Evolutionary conservation across 169 alveolate species (phyloP).

Genomic region (Miamiensis avidus): DNA sequence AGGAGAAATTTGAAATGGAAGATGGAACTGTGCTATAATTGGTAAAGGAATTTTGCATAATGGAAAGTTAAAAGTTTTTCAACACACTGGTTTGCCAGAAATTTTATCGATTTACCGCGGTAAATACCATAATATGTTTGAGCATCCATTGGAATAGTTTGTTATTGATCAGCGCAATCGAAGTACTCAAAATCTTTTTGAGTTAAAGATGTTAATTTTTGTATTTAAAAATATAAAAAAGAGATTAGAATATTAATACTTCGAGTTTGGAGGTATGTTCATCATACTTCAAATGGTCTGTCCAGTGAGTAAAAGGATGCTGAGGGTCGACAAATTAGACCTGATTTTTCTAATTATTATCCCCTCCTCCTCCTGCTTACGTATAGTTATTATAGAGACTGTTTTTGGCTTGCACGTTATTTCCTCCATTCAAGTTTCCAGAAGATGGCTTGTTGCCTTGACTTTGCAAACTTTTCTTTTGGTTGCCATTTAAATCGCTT

Average conservation of each 20-base stretch:
- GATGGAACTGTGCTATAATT: not conserved
- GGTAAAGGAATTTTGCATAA: conserved; percentile 3
- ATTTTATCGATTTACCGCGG: not conserved
- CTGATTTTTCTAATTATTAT: not conserved
- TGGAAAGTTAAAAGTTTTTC: conserved; percentile 1
- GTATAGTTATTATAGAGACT: not conserved
- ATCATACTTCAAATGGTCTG: not conserved
- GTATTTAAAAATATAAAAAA: no score
- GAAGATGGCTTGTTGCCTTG: no score
- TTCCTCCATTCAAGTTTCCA: not conserved
- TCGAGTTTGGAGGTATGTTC: conserved; percentile 2
- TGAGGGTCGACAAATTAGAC: no score
- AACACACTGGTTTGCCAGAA: conserved; percentile 7
- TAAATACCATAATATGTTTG: not conserved
- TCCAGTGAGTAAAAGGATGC: conserved; percentile 23
- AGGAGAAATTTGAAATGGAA: not conserved
- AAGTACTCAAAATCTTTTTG: not conserved
- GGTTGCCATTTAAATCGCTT: no score
- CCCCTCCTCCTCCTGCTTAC: not conserved
- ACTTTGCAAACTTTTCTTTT: no score
- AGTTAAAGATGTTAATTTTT: no score
- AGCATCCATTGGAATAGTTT: not conserved
- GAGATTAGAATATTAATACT: not conserved
- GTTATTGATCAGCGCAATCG: not conserved
- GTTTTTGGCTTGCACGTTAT: not conserved